Percentiles rank a stretch among this genome's conserved stretches.
Conservation (phyloP, 768 basidiomycete genomes). For the Phlegmacium glaucopus region DNA sequence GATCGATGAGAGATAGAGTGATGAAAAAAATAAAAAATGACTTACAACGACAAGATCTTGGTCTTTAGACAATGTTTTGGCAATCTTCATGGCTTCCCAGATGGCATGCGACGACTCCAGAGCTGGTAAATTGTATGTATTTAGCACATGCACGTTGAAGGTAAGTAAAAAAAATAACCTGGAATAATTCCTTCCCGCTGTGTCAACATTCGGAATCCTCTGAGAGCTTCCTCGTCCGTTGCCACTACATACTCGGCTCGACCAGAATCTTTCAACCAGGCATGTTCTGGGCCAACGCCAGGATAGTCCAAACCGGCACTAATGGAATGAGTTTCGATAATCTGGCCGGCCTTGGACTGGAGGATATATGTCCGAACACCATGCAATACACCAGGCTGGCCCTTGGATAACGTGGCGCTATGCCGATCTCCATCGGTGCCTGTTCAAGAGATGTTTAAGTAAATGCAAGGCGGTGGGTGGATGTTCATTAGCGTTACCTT, state of each 20-base stretch:
- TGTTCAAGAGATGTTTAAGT: constrained; percentile 21
- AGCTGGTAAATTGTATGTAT: constrained; percentile 40
- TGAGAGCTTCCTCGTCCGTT: constrained; percentile 90
- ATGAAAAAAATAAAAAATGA: constrained; percentile 13
- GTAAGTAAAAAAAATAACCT: constrained; percentile 39
- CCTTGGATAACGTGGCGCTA: constrained; percentile 90
- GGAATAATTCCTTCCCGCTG: constrained; percentile 98
- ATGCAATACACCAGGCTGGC: constrained; percentile 92
- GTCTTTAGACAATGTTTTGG: constrained; percentile 81
- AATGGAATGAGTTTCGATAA: constrained; percentile 96
- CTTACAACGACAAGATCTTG: constrained; percentile 88
- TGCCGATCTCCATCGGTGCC: constrained; percentile 83
- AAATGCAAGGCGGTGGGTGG: not conserved
- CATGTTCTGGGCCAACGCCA: constrained; percentile 97
- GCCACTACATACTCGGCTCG: constrained; percentile 92
- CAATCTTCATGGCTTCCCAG: constrained; percentile 86
- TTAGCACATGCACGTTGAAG: not conserved
- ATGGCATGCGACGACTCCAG: constrained; percentile 95
- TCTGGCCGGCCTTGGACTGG: constrained; percentile 86
- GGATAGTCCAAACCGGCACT: constrained; percentile 96
- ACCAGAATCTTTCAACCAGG: constrained; percentile 93
- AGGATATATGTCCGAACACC: constrained; percentile 95
- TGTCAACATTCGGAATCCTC: constrained; percentile 89
- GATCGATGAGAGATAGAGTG: constrained; percentile 1
- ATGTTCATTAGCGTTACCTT: constrained; percentile 52